phyloP scores from a whole-genome alignment of 164 flowering plant species.

The Hamamelis virginiana region DNA sequence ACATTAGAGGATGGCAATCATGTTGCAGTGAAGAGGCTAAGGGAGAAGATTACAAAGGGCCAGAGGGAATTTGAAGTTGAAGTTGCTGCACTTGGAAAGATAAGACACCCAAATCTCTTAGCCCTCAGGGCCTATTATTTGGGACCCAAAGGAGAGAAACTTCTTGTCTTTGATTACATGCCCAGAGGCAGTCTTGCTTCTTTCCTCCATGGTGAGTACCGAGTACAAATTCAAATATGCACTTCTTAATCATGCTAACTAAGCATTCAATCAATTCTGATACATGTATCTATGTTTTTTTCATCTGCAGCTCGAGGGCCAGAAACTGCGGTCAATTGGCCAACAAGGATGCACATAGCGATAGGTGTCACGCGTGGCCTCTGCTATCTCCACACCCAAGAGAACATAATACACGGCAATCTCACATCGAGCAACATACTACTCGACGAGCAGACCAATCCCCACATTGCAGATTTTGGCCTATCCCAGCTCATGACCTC shows the following conservation, averaged over 20 bases:
- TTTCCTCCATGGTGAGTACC: conserved; percentile 87
- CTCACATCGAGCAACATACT: conserved; percentile 80
- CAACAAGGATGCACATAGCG: conserved; percentile 82
- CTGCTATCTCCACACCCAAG: conserved; percentile 61
- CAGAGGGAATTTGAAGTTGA: conserved; percentile 82
- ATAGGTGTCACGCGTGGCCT: conserved; percentile 68
- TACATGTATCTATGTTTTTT: not conserved
- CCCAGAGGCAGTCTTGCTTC: conserved; percentile 88
- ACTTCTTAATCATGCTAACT: no score
- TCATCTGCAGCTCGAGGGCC: conserved; percentile 78
- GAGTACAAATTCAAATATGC: not conserved
- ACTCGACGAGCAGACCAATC: conserved; percentile 64
- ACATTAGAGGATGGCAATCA: conserved; percentile 83
- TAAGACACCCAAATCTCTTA: conserved; percentile 74
- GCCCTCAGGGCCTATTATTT: conserved; percentile 88
- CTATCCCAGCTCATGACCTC: conserved; percentile 77
- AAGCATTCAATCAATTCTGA: no score
- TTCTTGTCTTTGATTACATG: conserved; percentile 92
- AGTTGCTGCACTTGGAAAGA: conserved; percentile 70
- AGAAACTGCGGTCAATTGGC: conserved; percentile 67
- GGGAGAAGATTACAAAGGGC: conserved; percentile 85
- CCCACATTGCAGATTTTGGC: conserved; percentile 84
- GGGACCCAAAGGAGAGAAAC: conserved; percentile 98
- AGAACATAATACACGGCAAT: conserved; percentile 79
- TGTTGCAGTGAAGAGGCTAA: conserved; percentile 90